phyloP scores from a whole-genome alignment of 2,329 filamentous ascomycete genomes.

The Neurospora sp. region DNA sequence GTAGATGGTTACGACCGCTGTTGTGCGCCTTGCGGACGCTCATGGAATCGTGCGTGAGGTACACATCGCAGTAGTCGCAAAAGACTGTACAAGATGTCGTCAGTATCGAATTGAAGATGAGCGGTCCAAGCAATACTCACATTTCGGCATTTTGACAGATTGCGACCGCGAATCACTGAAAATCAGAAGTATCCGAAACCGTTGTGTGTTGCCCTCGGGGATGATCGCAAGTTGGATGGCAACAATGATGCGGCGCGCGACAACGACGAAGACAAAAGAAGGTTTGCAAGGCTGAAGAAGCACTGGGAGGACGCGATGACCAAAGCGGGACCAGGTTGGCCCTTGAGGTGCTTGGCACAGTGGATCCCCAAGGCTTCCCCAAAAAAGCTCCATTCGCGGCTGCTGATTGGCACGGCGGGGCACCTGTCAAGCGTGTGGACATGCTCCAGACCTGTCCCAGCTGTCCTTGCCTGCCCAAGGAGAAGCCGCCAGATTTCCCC shows the following conservation, averaged over 20 bases:
- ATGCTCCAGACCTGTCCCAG: neutral
- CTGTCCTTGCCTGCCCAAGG: slow-evolving; percentile 8
- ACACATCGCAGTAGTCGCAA: slow-evolving; percentile 99
- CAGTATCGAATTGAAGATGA: slow-evolving; percentile 16
- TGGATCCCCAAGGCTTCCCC: neutral
- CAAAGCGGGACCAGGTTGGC: neutral
- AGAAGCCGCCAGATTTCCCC: slow-evolving; percentile 19
- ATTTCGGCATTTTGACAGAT: slow-evolving; percentile 64
- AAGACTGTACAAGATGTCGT: slow-evolving; percentile 46
- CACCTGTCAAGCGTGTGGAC: neutral
- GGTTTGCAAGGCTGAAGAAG: neutral
- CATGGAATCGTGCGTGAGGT: slow-evolving; percentile 99
- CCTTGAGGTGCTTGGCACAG: neutral
- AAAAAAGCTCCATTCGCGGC: neutral
- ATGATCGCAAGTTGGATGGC: neutral
- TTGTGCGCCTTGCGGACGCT: slow-evolving; percentile 99
- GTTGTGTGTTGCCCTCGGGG: neutral
- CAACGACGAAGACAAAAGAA: neutral
- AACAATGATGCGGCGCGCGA: neutral
- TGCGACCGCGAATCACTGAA: slow-evolving; percentile 6
- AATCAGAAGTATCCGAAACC: neutral
- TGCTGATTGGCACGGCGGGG: slow-evolving; percentile 7
- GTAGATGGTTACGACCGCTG: slow-evolving; percentile 87
- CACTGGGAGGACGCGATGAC: neutral
- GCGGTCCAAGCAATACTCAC: slow-evolving; percentile 42